Evolutionary conservation across 2,329 filamentous ascomycete species (phyloP).

Genomic region (Penicillium expansum): DNA sequence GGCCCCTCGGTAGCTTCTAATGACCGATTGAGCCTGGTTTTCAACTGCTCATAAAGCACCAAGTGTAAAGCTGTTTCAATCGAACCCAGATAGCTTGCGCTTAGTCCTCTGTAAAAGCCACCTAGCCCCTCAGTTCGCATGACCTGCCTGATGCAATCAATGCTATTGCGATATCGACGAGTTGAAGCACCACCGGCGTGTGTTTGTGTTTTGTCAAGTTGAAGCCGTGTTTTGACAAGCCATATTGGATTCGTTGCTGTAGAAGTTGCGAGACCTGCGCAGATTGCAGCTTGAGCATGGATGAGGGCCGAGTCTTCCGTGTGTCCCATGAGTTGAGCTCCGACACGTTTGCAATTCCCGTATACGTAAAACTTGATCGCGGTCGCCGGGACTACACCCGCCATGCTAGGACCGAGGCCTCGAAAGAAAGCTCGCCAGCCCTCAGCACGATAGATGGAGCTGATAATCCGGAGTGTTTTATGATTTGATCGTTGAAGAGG

Average conservation of each 20-base stretch:
- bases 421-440: conserved; percentile 40
- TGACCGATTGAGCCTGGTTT: conserved; percentile 24
- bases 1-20: conserved; percentile 19
- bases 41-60: conserved; percentile 38
- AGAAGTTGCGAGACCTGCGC: conserved; percentile 36
- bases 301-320: conserved; percentile 33
- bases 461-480: conserved; percentile 36
- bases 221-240: conserved; percentile 69
- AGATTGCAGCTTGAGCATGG: conserved; percentile 36
- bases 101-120: conserved; percentile 84
- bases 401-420: conserved; percentile 39
- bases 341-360: conserved; percentile 39
- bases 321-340: conserved; percentile 28
- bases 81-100: conserved; percentile 58
- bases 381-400: conserved; percentile 40
- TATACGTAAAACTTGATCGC: conserved; percentile 42
- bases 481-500: conserved; percentile 44
- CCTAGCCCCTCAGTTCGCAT: conserved; percentile 78
- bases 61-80: conserved; percentile 39
- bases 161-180: conserved; percentile 56
- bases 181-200: conserved; percentile 19
- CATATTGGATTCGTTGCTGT: conserved; percentile 42
- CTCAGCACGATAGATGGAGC: conserved; percentile 38
- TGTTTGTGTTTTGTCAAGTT: conserved; percentile 40
- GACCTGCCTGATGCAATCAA: conserved; percentile 69